Conservation (phyloP, 164 flowering plant species). For the Kalanchoe fedtschenkoi region DNA sequence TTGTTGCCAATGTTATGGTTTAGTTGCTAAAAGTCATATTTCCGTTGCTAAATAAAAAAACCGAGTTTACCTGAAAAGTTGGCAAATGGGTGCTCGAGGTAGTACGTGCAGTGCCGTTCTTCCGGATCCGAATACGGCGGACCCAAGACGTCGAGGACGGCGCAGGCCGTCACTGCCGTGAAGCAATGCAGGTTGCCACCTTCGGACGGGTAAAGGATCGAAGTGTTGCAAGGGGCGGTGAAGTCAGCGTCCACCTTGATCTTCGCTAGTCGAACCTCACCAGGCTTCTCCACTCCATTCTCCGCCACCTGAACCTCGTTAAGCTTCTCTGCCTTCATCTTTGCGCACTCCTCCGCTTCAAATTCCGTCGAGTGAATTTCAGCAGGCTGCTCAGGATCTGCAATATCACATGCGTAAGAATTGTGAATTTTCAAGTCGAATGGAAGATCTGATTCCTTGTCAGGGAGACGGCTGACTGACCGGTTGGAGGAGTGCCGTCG, state of each 20-base stretch:
- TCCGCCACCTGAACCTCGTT: neutral
- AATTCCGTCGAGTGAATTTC: neutral
- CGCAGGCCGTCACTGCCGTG: conserved; percentile 57
- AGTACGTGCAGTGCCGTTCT: conserved; percentile 59
- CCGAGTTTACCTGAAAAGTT: conserved; percentile 35
- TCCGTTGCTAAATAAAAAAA: too few species aligned
- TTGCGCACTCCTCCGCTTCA: neutral
- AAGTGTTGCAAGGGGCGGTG: conserved; percentile 45
- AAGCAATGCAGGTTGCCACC: conserved; percentile 77
- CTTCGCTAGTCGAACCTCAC: conserved; percentile 37
- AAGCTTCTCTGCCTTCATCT: neutral
- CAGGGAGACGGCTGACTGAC: conserved; percentile 15
- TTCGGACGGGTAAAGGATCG: conserved; percentile 49
- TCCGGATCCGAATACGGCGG: conserved; percentile 66
- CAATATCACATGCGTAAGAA: neutral
- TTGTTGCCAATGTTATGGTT: too few species aligned
- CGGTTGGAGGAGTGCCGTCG: conserved; percentile 5
- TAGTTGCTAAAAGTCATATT: too few species aligned
- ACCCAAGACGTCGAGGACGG: conserved; percentile 62
- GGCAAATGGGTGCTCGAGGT: conserved; percentile 33
- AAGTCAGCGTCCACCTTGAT: conserved; percentile 37
- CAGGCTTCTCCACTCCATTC: conserved; percentile 14
- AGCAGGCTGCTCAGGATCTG: neutral
- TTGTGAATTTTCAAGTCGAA: neutral
- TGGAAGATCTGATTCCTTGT: too few species aligned